Conservation (phyloP, 2,329 filamentous ascomycete genomes). For the Amphichorda felina region DNA sequence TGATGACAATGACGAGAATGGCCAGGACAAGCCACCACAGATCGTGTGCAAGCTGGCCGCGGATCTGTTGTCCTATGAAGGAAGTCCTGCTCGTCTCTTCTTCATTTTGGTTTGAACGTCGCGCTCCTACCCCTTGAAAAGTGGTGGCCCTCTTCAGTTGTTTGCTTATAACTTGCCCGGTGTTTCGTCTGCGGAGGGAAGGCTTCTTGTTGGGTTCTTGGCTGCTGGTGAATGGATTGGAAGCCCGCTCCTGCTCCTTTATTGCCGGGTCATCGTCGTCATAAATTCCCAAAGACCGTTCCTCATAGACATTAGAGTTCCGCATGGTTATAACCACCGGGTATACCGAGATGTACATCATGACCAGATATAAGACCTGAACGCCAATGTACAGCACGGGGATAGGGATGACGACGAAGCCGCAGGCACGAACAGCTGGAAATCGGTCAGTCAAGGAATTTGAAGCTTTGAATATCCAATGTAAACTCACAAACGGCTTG, state of each 20-base stretch:
- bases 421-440: slow-evolving; percentile 48
- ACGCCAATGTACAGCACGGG: slow-evolving; percentile 42
- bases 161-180: slow-evolving; percentile 16
- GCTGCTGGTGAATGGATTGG: background rate
- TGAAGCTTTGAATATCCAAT: background rate
- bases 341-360: slow-evolving; percentile 57
- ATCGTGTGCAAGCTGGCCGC: slow-evolving; percentile 55
- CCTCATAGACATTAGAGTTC: slow-evolving; percentile 62
- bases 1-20: slow-evolving; percentile 45
- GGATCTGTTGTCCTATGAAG: slow-evolving; percentile 44
- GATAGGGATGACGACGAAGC: slow-evolving; percentile 54
- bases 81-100: slow-evolving; percentile 25
- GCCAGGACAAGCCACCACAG: slow-evolving; percentile 54
- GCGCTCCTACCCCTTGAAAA: slow-evolving; percentile 31
- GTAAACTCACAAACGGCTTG: slow-evolving; percentile 38
- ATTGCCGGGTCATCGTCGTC: slow-evolving; percentile 15
- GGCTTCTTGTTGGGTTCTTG: slow-evolving; percentile 12
- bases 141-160: slow-evolving; percentile 22
- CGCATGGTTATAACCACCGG: slow-evolving; percentile 53
- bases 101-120: slow-evolving; percentile 8
- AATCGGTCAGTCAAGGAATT: background rate
- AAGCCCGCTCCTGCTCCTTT: slow-evolving; percentile 7
- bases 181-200: slow-evolving; percentile 10
- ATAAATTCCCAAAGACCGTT: slow-evolving; percentile 52
- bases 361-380: slow-evolving; percentile 48